Evolutionary conservation across 2,329 filamentous ascomycete species (phyloP), one percentile per base, ranked within the genome.

Genomic region (Bipolaris cookei): DNA sequence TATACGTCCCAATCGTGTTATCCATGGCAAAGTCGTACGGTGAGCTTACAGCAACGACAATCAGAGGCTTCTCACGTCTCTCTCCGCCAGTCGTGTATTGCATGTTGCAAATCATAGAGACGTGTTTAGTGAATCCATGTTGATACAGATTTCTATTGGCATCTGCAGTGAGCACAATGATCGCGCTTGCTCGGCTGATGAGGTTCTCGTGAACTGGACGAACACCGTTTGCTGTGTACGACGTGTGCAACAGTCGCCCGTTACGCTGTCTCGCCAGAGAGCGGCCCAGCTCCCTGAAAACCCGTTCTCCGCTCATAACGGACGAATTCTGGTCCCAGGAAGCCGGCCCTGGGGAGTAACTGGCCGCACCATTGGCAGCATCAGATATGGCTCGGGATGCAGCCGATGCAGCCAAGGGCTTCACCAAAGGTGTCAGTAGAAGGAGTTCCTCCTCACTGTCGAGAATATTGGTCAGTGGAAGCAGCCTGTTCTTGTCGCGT

Each of bases 21-120:
- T 98, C 94, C 85, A 94, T 92, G 42, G 92, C 92, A 74, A 98
- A 98, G 75, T 98, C 94, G 75, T 97, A 98, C 0, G 94, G 94
- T 0, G 93, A 97, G 77, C 92, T 97, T 65, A 96, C 93, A 0
- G 94, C 90, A 6, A 97, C 90, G 3, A 97, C 94, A 21, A 97
- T 88, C 35, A 97, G 79, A 1, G 93, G 91, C 77, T 96, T 97
- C 75, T 95, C 83, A 8, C 81, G 78, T 55, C 79, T 91, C 71
- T 92, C 90, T 1, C 90, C 90, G 13, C 85, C 85, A 6, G 88
- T 87, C 6, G 87, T 86, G 60, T 80, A 82, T 55, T 92, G 84
- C 86, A 92, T 90, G 20, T 90, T 91, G 77, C 93, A 97, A 78
- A 97, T 94, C 89, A 96, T 95, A 11, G 93, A 90, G 7, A 97